phyloP scores from a whole-genome alignment of 371 early-diverging fungal species.

The Lichtheimia hyalospora region DNA sequence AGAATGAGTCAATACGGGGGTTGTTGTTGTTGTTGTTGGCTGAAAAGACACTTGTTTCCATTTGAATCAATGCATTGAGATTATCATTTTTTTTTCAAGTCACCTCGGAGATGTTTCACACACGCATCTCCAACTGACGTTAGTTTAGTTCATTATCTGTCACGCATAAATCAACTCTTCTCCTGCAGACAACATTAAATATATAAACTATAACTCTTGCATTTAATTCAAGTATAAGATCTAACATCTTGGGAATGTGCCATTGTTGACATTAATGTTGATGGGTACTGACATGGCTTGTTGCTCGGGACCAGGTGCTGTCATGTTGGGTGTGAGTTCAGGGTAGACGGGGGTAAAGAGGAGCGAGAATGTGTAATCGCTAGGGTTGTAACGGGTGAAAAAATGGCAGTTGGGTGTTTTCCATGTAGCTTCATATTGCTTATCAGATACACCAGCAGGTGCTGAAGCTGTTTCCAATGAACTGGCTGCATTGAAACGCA shows the following conservation, averaged over 20 bases:
- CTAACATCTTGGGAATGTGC: slow-evolving; percentile 24
- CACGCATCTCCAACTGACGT: too few relatives aligned
- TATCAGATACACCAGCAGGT: slow-evolving; percentile 22
- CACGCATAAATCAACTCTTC: too few relatives aligned
- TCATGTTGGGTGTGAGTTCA: slow-evolving; percentile 3
- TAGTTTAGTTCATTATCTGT: too few relatives aligned
- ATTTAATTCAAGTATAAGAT: neutral
- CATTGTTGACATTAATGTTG: slow-evolving; percentile 19
- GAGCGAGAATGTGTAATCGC: slow-evolving; percentile 14
- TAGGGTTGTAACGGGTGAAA: slow-evolving; percentile 23
- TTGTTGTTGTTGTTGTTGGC: too few relatives aligned
- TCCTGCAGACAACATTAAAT: too few relatives aligned
- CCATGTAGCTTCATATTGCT: slow-evolving; percentile 16
- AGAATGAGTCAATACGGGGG: neutral
- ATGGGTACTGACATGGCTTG: slow-evolving; percentile 13
- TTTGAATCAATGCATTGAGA: too few relatives aligned
- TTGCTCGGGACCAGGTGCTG: slow-evolving; percentile 14
- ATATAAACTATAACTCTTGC: too few relatives aligned
- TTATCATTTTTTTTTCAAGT: too few relatives aligned
- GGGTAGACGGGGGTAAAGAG: slow-evolving; percentile 15
- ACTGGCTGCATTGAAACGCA: slow-evolving; percentile 10
- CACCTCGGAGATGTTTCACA: too few relatives aligned
- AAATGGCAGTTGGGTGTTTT: slow-evolving; percentile 28
- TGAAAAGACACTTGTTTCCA: too few relatives aligned
- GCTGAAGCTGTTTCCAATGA: slow-evolving; percentile 6